A percentile compares a stretch with the other conserved stretches of the same genome.
phyloP scores from a whole-genome alignment of 441 rosid genomes.

The Corymbia calophylla region DNA sequence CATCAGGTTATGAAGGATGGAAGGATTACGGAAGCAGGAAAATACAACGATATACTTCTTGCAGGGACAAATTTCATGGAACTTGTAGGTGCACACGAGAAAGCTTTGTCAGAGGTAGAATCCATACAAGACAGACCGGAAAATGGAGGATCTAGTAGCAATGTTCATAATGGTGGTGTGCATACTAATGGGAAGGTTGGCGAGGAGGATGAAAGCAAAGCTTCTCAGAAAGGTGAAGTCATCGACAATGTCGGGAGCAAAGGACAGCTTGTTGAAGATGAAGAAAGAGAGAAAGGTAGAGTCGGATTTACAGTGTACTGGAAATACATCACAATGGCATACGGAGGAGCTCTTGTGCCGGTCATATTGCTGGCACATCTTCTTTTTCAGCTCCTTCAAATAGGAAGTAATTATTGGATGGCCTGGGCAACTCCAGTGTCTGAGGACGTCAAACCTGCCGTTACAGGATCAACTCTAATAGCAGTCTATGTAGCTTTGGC shows the following conservation, averaged over 20 bases:
- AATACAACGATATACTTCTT: slow-evolving; percentile 59
- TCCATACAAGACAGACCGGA: slow-evolving; percentile 24
- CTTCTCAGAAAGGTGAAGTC: slow-evolving; percentile 21
- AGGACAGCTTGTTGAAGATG: slow-evolving; percentile 82
- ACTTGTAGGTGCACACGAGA: slow-evolving; percentile 77
- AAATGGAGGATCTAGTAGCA: neutral
- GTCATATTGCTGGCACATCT: slow-evolving; percentile 53
- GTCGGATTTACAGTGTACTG: slow-evolving; percentile 72
- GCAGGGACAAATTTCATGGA: slow-evolving; percentile 80
- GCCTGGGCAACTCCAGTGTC: slow-evolving; percentile 91
- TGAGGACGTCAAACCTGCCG: slow-evolving; percentile 43
- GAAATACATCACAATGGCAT: slow-evolving; percentile 71
- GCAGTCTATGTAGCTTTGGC: slow-evolving; percentile 64
- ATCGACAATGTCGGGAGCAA: slow-evolving; percentile 28
- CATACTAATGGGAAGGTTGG: neutral
- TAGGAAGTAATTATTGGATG: slow-evolving; percentile 95
- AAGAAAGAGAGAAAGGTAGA: slow-evolving; percentile 89
- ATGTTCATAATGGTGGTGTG: neutral
- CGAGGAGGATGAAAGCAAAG: slow-evolving; percentile 25
- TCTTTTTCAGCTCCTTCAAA: slow-evolving; percentile 70
- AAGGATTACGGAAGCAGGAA: slow-evolving; percentile 79
- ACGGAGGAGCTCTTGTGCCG: slow-evolving; percentile 85
- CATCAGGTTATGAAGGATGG: slow-evolving; percentile 88
- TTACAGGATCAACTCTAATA: slow-evolving; percentile 37
- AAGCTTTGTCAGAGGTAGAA: slow-evolving; percentile 60